Base-by-base conservation (phyloP, 495 filamentous ascomycete species). In the Neurospora tetraspora region DNA sequence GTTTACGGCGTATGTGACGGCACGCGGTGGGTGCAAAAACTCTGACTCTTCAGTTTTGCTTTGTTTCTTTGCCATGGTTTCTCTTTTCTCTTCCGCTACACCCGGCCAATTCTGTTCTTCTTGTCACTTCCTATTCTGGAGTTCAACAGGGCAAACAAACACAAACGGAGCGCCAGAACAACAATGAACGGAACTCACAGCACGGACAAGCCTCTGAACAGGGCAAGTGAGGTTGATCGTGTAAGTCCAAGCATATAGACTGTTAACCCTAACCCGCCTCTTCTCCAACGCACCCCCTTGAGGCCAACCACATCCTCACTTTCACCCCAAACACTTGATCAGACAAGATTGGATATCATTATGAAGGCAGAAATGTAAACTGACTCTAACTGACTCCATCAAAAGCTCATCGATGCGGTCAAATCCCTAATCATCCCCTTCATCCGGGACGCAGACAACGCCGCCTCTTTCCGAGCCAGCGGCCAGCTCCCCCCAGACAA, bases 351-450 rank as follows among this genome's bases (percentile, higher is more conserved):
- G 10, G 12, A 59, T 27, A 14, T 31, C 20, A 31, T 31, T 10
- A 27, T 31, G 11, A 31, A 7, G 7, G 5, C n/a, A 59, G 4
- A 5, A 31, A 16, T 20, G 18, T 38, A 0, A 12, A 14, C 47
- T 37, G 18, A 8, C 39, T 18, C 43, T 45, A 5, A 27, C 45
- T 74, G 34, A 71, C 69, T 68, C 34, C 37, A 36, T 16, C 3
- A 34, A 40, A 27, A 95, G 93, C 87, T 96, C 39, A 83, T 97
- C 12, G 86, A 86, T 73, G 89, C 92, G 11, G 89, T 95, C 47
- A 87, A 93, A 85, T 83, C 87, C 39, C 87, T 94, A 40, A 85
- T 97, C 37, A 86, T 96, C 36, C 91, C 92, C 1, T 96, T 94
- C 81, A 91, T 97, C 75, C 87, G 85, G 53, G 85, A 86, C 14